Evolutionary conservation across 192 early-diverging fungal species (phyloP), one percentile per base, ranked within the genome.

Genomic region (Backusella tarrabulga): DNA sequence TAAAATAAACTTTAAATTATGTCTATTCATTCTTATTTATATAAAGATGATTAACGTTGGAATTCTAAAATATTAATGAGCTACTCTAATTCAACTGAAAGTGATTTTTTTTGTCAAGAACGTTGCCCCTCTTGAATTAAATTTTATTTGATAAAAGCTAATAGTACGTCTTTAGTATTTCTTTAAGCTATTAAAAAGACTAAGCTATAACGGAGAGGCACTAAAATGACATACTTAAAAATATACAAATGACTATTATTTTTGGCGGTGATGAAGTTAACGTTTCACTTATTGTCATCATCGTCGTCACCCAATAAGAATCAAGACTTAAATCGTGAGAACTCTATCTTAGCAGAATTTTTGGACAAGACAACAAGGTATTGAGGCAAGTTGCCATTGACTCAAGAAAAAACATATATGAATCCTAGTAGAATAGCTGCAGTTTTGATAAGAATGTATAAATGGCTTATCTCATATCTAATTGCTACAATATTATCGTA

Each of bases 241-340:
- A 63, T 63, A 63, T 63, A 63, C 56, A 63, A 63, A 29, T 26
- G 12, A 63, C 56, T 63, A 63, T 63, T 63, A 63, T 63, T 63
- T 54, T 63, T 29, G 26, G 56, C 26, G 56, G 26, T 63, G 56
- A 26, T 63, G 23, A 14, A 63, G 56, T 63, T n/a, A 63, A 63
- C 56, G 56, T 63, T 63, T 63, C 56, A 63, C 56, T 29, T 63
- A 29, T 12, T 26, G 26, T 63, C 23, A 26, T 63, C 23, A 63
- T 11, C 26, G 2, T 63, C 56, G 23, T 14, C 56, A 29, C n/a
- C 56, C 56, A 63, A 63, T 63, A 29, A 63, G 26, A 63, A 12
- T 26, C 56, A 29, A 14, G 0, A 8, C 26, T 63, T 63, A 60
- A 29, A 29, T 29, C 56, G 56, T 63, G 56, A 63, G 56, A 63